Evolutionary conservation across 2,329 filamentous ascomycete species (phyloP).

Genomic region (Sporothrix schenckii): DNA sequence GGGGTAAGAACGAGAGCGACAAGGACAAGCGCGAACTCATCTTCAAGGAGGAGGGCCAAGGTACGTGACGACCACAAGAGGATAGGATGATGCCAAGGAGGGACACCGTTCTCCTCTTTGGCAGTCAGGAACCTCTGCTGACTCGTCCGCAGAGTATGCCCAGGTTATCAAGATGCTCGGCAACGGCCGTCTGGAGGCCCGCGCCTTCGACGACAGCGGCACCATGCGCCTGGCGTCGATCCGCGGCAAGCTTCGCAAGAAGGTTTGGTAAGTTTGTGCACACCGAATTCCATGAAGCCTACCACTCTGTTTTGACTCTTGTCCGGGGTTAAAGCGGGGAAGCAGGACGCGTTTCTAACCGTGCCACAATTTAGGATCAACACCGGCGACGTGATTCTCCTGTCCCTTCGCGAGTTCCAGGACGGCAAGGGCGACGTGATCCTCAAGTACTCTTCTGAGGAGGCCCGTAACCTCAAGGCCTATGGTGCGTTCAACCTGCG

Average conservation of each 20-base stretch:
- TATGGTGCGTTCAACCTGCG: slow-evolving; percentile 53
- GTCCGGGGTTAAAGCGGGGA: slow-evolving; percentile 27
- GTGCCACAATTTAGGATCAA: slow-evolving; percentile 49
- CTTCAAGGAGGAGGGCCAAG: slow-evolving; percentile 98
- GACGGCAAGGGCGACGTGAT: slow-evolving; percentile 91
- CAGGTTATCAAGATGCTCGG: slow-evolving; percentile 66
- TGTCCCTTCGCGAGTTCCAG: slow-evolving; percentile 80
- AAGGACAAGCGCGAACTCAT: slow-evolving; percentile 98
- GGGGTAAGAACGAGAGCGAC: slow-evolving; percentile 99
- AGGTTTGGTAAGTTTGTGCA: slow-evolving; percentile 69
- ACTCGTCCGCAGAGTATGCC: slow-evolving; percentile 51
- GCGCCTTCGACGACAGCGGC: slow-evolving; percentile 94
- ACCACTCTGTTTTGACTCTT: not conserved
- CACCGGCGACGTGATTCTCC: slow-evolving; percentile 91
- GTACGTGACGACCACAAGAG: slow-evolving; percentile 12
- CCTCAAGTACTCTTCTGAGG: slow-evolving; percentile 90
- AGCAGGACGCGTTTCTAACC: slow-evolving; percentile 63
- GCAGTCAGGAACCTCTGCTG: not conserved
- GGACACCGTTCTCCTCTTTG: not conserved
- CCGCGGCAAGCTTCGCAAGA: slow-evolving; percentile 97
- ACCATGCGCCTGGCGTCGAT: slow-evolving; percentile 70
- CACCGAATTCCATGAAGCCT: not conserved
- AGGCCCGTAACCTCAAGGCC: slow-evolving; percentile 91
- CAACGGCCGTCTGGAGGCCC: slow-evolving; percentile 76
- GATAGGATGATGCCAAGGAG: not conserved